Evolutionary conservation across 805 yeast species (phyloP).

Genomic region (Kazachstania taianensis): DNA sequence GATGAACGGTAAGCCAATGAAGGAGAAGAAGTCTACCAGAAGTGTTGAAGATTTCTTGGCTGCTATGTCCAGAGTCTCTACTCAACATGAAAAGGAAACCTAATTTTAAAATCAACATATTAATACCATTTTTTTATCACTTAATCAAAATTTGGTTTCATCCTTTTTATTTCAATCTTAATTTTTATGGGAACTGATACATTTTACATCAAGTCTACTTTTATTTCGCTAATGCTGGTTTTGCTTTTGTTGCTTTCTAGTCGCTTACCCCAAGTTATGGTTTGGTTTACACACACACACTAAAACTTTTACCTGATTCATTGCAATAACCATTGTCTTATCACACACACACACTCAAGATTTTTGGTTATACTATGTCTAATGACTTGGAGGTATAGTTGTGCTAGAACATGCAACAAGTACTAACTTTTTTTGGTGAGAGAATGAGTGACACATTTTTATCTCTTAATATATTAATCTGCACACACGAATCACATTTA

Average conservation of each 20-base stretch:
- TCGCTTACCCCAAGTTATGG: no score
- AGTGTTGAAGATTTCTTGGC: slow-evolving; percentile 74
- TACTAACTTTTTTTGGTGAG: no score
- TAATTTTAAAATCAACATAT: slow-evolving; percentile 25
- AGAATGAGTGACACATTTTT: no score
- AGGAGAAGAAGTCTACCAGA: slow-evolving; percentile 47
- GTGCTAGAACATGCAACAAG: no score
- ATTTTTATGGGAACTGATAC: slow-evolving; percentile 13
- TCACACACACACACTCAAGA: no score
- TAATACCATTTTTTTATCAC: not conserved
- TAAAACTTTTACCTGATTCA: no score
- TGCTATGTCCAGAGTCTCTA: slow-evolving; percentile 82
- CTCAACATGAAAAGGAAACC: slow-evolving; percentile 77
- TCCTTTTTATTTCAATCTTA: slow-evolving; percentile 3
- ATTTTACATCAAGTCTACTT: slow-evolving; percentile 2
- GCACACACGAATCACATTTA: slow-evolving; percentile 8
- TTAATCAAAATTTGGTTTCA: slow-evolving; percentile 3
- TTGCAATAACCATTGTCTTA: no score
- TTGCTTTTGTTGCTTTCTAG: no score
- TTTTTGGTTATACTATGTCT: no score
- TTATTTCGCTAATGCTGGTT: not conserved
- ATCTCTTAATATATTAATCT: no score
- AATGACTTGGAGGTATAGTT: no score
- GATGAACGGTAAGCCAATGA: slow-evolving; percentile 69
- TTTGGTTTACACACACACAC: no score